These are phyloP conservation scores for Fonticula alba DNA, from an alignment of 78 protist species.

Conservation along the genomic window DNA sequence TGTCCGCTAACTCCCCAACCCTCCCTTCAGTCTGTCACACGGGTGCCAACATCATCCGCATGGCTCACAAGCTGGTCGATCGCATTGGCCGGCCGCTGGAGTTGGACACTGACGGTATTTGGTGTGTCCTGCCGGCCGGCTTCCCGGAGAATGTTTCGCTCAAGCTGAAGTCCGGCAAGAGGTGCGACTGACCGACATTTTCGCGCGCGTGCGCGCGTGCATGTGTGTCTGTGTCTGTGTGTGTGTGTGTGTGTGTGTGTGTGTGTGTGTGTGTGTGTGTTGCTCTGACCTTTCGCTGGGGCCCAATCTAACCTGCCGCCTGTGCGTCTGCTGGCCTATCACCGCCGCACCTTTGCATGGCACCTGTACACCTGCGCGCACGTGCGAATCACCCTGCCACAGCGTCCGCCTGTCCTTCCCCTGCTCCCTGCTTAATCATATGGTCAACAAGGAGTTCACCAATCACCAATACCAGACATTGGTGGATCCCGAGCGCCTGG, in stretches of 20 bases:
- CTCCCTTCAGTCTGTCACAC: constrained; percentile 58
- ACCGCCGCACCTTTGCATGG: no score
- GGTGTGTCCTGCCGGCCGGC: constrained; percentile 86
- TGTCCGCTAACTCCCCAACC: neutral
- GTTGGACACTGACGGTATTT: constrained; percentile 99
- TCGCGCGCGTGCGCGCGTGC: no score
- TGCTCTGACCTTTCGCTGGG: no score
- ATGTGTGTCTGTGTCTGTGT: no score
- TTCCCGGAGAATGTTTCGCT: constrained; percentile 81
- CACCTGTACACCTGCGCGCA: no score
- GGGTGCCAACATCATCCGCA: constrained; percentile 85
- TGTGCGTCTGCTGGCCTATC: no score
- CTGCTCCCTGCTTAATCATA: constrained; percentile 73
- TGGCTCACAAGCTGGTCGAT: constrained; percentile 63
- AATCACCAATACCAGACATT: constrained; percentile 87
- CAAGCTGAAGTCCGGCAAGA: neutral
- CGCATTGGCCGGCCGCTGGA: constrained; percentile 89
- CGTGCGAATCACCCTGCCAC: no score
- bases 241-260: no score
- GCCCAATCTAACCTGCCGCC: no score
- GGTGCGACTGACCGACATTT: no score
- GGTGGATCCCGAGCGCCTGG: neutral
- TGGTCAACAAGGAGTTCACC: constrained; percentile 47
- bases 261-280: no score
- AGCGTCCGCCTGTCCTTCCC: constrained; percentile 49